Evolutionary conservation across 1,284 basidiomycete genomes (phyloP).

Genomic region (Fomes fomentarius): DNA sequence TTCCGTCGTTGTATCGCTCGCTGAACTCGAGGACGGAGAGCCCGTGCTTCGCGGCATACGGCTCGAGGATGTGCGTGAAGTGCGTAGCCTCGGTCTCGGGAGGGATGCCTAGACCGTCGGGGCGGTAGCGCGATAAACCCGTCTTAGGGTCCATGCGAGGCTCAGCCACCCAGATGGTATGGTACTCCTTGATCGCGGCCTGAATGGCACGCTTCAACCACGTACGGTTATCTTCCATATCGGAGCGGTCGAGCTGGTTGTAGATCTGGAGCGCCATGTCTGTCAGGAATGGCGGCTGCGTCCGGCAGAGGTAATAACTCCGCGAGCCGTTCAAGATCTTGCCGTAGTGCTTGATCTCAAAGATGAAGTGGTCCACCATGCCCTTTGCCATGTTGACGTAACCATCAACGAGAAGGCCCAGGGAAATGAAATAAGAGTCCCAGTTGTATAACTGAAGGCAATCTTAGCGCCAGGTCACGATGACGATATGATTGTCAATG

Average conservation of each 20-base stretch:
- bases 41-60: conserved; percentile 91
- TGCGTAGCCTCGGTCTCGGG: conserved; percentile 98
- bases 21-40: conserved; percentile 98
- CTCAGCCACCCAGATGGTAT: conserved; percentile 94
- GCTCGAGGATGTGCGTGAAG: conserved; percentile 96
- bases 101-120: conserved; percentile 94
- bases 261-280: conserved; percentile 99
- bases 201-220: conserved; percentile 97
- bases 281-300: conserved; percentile 98
- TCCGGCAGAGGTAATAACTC: conserved; percentile 92
- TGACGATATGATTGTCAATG: background rate
- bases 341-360: conserved; percentile 97
- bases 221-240: conserved; percentile 79
- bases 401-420: conserved; percentile 94
- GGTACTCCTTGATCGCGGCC: conserved; percentile 98
- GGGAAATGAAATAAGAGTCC: conserved; percentile 94
- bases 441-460: conserved; percentile 77
- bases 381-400: conserved; percentile 93
- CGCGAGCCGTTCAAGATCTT: conserved; percentile 84
- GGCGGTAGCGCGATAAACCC: conserved; percentile 92
- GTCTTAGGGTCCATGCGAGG: conserved; percentile 93
- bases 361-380: conserved; percentile 98
- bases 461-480: background rate
- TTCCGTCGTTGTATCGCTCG: conserved; percentile 90
- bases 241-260: conserved; percentile 89